phyloP scores from a whole-genome alignment of 1,284 basidiomycete genomes.

The Chondrostereum purpureum region DNA sequence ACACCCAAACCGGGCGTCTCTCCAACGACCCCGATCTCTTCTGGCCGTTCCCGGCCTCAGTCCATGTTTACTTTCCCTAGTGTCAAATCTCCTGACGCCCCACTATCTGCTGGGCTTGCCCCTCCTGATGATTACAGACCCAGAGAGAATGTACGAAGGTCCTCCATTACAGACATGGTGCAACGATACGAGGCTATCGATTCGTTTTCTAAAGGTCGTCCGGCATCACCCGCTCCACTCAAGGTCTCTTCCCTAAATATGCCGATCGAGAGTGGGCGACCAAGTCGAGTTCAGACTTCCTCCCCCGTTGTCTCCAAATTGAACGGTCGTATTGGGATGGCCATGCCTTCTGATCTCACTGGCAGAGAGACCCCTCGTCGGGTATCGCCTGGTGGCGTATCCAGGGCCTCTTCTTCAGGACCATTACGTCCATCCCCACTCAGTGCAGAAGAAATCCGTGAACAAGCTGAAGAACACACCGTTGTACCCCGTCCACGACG shows the following conservation, averaged over 20 bases:
- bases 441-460: slow-evolving; percentile 1
- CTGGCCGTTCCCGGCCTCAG: slow-evolving; percentile 54
- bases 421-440: slow-evolving; percentile 2
- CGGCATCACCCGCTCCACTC: slow-evolving; percentile 3
- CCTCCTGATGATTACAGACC: slow-evolving; percentile 36
- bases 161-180: slow-evolving; percentile 79
- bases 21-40: slow-evolving; percentile 23
- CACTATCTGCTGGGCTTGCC: slow-evolving; percentile 29
- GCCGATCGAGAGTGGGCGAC: background rate
- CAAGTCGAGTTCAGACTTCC: background rate
- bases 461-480: slow-evolving; percentile 6
- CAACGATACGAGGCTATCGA: slow-evolving; percentile 68
- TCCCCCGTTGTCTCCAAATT: background rate
- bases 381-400: slow-evolving; percentile 1
- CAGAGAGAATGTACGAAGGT: slow-evolving; percentile 41
- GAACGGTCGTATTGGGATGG: background rate
- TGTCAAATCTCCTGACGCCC: slow-evolving; percentile 31
- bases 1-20: slow-evolving; percentile 20
- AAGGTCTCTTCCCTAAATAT: slow-evolving; percentile 1
- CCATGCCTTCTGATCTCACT: background rate
- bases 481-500: slow-evolving; percentile 9
- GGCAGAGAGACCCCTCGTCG: slow-evolving; percentile 2
- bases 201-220: slow-evolving; percentile 16
- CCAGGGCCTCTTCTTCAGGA: slow-evolving; percentile 3
- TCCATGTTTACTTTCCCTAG: slow-evolving; percentile 69